Evolutionary conservation across 495 filamentous ascomycete species (phyloP).

Genomic region (Annulohypoxylon maeteangense): DNA sequence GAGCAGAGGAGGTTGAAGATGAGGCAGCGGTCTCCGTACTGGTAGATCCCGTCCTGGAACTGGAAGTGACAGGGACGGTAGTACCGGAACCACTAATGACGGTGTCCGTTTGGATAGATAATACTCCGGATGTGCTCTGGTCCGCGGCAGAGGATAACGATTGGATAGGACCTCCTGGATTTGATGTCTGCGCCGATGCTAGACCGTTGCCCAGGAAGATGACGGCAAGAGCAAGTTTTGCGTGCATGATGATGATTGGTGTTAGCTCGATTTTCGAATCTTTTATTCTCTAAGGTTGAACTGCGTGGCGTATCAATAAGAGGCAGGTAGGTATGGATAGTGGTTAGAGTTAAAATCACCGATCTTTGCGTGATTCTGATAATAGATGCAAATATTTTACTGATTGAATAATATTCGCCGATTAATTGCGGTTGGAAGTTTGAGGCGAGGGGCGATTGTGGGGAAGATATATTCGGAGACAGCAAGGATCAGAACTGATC

Average conservation of each 20-base stretch:
- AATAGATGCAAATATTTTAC: conserved; percentile 1
- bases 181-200: conserved; percentile 27
- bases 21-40: conserved; percentile 6
- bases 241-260: conserved; percentile 24
- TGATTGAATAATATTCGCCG: conserved; percentile 16
- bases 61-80: conserved; percentile 1
- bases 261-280: neutral
- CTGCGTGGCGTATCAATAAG: neutral
- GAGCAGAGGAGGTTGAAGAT: conserved; percentile 5
- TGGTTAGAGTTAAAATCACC: too few relatives aligned
- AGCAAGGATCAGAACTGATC: neutral
- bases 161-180: conserved; percentile 31
- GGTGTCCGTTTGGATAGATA: conserved; percentile 27
- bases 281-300: neutral
- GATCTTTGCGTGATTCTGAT: neutral
- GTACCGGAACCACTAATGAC: neutral
- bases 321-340: too few relatives aligned
- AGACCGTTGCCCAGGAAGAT: conserved; percentile 15
- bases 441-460: neutral
- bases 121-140: conserved; percentile 13
- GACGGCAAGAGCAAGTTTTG: conserved; percentile 7
- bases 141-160: conserved; percentile 23
- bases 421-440: too few relatives aligned
- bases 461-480: conserved; percentile 3
- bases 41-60: conserved; percentile 9